Evolutionary conservation across 805 yeast species (phyloP).

Genomic region (Spathaspora gorwiae): DNA sequence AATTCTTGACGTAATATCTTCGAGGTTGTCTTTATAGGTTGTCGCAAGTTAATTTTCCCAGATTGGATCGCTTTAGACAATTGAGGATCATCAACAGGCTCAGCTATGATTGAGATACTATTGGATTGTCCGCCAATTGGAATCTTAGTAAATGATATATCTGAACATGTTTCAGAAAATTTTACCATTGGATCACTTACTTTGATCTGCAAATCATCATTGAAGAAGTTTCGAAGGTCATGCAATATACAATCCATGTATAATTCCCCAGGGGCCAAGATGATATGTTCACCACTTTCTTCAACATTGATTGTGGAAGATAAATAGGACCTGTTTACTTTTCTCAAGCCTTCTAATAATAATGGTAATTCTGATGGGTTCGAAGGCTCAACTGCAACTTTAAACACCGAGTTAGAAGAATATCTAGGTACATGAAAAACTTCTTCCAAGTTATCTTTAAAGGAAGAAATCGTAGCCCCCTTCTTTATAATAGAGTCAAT

Average conservation of each 20-base stretch:
- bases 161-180: slow-evolving; percentile 73
- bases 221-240: slow-evolving; percentile 63
- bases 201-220: slow-evolving; percentile 61
- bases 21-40: slow-evolving; percentile 43
- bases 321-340: slow-evolving; percentile 57
- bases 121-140: slow-evolving; percentile 49
- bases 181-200: slow-evolving; percentile 80
- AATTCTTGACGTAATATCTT: slow-evolving; percentile 53
- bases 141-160: slow-evolving; percentile 64
- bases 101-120: slow-evolving; percentile 69
- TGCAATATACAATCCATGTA: slow-evolving; percentile 79
- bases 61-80: slow-evolving; percentile 54
- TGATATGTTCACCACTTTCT: slow-evolving; percentile 82
- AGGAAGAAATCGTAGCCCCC: slow-evolving; percentile 50
- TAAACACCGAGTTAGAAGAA: slow-evolving; percentile 57
- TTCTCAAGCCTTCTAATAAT: slow-evolving; percentile 64
- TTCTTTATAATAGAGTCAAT: slow-evolving; percentile 53
- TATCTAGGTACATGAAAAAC: slow-evolving; percentile 39
- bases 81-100: slow-evolving; percentile 53
- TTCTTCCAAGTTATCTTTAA: slow-evolving; percentile 12
- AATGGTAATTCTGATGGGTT: slow-evolving; percentile 75
- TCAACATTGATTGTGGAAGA: slow-evolving; percentile 70
- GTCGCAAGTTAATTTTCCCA: slow-evolving; percentile 36
- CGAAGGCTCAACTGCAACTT: slow-evolving; percentile 78
- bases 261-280: slow-evolving; percentile 82